Base-by-base conservation (phyloP, 805 yeast species). In the Spencermartinsiella europaea region DNA sequence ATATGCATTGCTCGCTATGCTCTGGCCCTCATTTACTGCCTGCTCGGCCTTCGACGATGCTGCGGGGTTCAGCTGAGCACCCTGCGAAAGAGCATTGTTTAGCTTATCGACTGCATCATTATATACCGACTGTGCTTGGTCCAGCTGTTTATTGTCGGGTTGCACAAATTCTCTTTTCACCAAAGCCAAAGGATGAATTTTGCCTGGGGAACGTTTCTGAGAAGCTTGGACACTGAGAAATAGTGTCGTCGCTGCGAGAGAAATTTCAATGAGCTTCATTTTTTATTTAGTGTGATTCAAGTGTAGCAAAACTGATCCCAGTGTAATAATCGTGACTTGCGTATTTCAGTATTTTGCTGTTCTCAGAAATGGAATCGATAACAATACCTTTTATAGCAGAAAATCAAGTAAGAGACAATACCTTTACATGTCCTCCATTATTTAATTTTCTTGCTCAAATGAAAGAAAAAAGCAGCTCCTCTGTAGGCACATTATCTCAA, bases 1-100 rank as follows among this genome's bases (percentile, higher is more conserved):
- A 22, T 45, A 40, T n/a, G 48, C 44, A 5, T 4, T 21, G 7
- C 20, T 22, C 2, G 38, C 40, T 8, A 15, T 33, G 20, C 16
- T 27, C 14, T 38, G 34, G 8, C 44, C 48, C 22, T 39, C 28
- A 7, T 42, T 34, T 3, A 45, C 27, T 5, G 48, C 48, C n/a
- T 38, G 38, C 16, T 34, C 38, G 4, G 48, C 48, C 3, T n/a
- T 20, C 5, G 22, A 16, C 4, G 48, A 45, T 12, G 48, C 48
- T 28, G 28, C 33, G 4, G 48, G 40, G 5, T 17, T 21, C 36
- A 45, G 34, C 33, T 21, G 35, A 3, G 44, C 48, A 4, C 48
- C 48, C 5, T 14, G 15, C 33, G 21, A 20, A 3, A 28, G 20
- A 16, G 48, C 48, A 27, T 20, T 19, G 16, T 33, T 17, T 5